Conservation (phyloP, 1,284 basidiomycete genomes). For the Mycena citricolor region DNA sequence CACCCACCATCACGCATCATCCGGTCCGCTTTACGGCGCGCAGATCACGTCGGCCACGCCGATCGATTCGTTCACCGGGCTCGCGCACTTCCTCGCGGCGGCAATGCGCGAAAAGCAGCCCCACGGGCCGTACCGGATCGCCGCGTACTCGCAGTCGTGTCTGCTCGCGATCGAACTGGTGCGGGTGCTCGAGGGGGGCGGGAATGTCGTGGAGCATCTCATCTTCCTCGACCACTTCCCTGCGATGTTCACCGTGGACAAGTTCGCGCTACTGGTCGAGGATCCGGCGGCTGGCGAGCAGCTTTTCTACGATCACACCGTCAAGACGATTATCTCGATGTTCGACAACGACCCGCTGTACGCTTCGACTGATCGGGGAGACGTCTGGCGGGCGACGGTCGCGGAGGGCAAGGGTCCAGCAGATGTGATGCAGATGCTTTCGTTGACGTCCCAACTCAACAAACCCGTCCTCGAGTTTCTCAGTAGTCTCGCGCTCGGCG, state of each 20-base stretch:
- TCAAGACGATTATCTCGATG: background rate
- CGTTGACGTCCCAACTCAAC: background rate
- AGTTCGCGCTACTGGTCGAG: background rate
- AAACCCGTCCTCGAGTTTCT: slow-evolving; percentile 1
- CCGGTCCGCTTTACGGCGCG: slow-evolving; percentile 4
- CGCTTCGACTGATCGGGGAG: background rate
- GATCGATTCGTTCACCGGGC: background rate
- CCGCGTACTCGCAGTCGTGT: slow-evolving; percentile 8
- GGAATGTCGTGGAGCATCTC: slow-evolving; percentile 9
- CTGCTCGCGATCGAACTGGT: slow-evolving; percentile 7
- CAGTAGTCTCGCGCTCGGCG: background rate
- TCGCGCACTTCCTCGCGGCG: background rate
- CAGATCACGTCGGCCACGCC: background rate
- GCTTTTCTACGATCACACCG: background rate
- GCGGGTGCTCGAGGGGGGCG: slow-evolving; percentile 4
- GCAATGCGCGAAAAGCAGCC: slow-evolving; percentile 6
- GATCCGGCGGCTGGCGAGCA: too few relatives aligned
- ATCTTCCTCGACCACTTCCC: slow-evolving; percentile 16
- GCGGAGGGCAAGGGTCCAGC: too few relatives aligned
- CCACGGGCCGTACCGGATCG: slow-evolving; percentile 19
- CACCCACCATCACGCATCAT: too few relatives aligned
- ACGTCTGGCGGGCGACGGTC: background rate
- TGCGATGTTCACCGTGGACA: background rate
- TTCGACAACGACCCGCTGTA: background rate
- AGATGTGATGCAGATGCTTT: too few relatives aligned